Base-by-base conservation (phyloP, 2,329 filamentous ascomycete genomes). In the Alternaria panax region DNA sequence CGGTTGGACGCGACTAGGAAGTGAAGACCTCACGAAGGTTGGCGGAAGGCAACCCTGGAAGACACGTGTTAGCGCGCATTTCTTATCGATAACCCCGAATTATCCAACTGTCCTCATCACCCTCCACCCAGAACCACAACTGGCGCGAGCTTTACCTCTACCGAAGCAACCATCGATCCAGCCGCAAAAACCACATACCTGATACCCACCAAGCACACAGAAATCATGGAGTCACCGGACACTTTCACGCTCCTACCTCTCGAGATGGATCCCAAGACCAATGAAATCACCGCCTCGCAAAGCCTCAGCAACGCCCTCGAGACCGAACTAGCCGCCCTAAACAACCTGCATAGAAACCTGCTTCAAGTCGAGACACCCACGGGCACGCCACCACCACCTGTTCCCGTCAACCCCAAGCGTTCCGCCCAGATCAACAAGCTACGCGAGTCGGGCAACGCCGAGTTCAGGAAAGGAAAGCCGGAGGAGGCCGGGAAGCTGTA, bases 381-480 rank as follows among this genome's bases (percentile, higher is more conserved):
- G 59, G 80, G 81, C 57, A 84, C 92, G 20, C 94, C 94, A 0
- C 93, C 93, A 5, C 91, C 94, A 0, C 95, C 95, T 0, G 86
- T 96, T 41, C 93, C 93, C 60, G 90, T 97, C 63, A 96, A 97
- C 83, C 93, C 92, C 51, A 97, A 97, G 82, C 92, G 94, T 74
- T 89, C 87, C 66, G 92, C 92, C 34, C 88, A 93, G 75, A 91
- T 99, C 79, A 87, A 85, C 80, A 98, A 98, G 82, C 88, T 98
- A 67, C 92, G 93, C 76, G 95, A 98, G 78, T 86, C 86, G 57
- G 94, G 92, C 72, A 97, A 97, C 83, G 82, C 82, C 59, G 88
- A 91, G 69, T 94, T 92, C 84, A 90, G 92, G 79, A 93, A 94
- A 80, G 86, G 86, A 70, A 85, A 88, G 68, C 88, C 90, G 80